Percentiles rank a stretch among this genome's conserved stretches.
phyloP scores from a whole-genome alignment of 2,329 filamentous ascomycete genomes.

The Aspergillus japonicus region DNA sequence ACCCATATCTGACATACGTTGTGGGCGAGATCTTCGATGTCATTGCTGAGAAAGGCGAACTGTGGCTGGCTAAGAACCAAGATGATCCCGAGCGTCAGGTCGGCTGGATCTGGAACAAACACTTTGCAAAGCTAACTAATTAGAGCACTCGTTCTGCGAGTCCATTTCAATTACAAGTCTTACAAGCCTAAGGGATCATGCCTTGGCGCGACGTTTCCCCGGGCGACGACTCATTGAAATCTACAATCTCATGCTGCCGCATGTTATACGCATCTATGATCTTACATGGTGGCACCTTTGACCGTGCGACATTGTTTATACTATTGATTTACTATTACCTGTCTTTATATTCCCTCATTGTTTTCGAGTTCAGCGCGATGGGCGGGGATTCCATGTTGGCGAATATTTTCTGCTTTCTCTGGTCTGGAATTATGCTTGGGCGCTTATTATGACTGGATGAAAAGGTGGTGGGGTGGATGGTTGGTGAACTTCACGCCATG shows the following conservation, averaged over 20 bases:
- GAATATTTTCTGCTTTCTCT: background rate
- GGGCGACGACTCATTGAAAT: background rate
- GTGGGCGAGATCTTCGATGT: conserved; percentile 93
- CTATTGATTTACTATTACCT: background rate
- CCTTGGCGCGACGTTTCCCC: background rate
- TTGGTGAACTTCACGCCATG: background rate
- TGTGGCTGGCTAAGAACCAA: conserved; percentile 97
- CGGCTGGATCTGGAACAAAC: conserved; percentile 99
- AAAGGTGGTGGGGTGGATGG: background rate
- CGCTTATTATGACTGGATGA: background rate
- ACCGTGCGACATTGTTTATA: background rate
- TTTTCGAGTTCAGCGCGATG: background rate
- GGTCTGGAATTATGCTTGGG: background rate
- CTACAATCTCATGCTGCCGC: background rate
- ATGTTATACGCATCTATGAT: background rate
- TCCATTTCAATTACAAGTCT: background rate
- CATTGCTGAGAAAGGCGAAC: conserved; percentile 92
- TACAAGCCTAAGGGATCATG: background rate
- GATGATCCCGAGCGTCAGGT: conserved; percentile 77
- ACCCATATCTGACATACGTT: conserved; percentile 93
- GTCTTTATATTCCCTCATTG: background rate
- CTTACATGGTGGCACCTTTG: background rate
- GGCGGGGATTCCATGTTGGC: background rate
- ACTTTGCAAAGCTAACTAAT: conserved; percentile 66
- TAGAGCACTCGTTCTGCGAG: conserved; percentile 11